Evolutionary conservation across 2,329 filamentous ascomycete genomes (phyloP).

Genomic region (Venturia pyrina): DNA sequence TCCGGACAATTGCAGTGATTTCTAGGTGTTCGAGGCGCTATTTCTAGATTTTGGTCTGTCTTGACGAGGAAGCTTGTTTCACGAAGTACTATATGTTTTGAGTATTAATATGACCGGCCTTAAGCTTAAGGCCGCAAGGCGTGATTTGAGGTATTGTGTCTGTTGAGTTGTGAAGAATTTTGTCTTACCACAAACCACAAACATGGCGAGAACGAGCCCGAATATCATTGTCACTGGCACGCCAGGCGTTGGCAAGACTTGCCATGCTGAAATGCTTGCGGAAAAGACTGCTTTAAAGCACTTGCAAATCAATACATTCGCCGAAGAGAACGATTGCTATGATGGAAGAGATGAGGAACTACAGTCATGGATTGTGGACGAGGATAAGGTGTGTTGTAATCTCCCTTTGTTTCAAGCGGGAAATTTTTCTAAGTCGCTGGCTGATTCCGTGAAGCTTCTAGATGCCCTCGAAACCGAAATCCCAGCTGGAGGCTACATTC

Average conservation of each 20-base stretch:
- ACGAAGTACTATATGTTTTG: too few species aligned
- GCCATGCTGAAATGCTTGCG: constrained; percentile 74
- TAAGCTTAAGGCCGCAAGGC: background rate
- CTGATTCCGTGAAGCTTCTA: constrained; percentile 48
- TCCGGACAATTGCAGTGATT: too few species aligned
- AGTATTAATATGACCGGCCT: too few species aligned
- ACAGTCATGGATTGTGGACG: constrained; percentile 86
- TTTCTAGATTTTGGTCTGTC: too few species aligned
- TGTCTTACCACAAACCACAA: background rate
- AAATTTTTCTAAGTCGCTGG: too few species aligned
- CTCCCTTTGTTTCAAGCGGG: background rate
- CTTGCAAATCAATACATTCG: constrained; percentile 79
- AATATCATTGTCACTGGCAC: constrained; percentile 96
- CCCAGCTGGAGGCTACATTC: constrained; percentile 65
- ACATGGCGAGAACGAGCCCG: constrained; percentile 3
- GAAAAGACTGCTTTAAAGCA: constrained; percentile 69
- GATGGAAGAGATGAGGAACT: constrained; percentile 81
- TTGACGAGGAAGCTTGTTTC: background rate
- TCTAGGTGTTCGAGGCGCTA: too few species aligned
- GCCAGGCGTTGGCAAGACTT: constrained; percentile 91
- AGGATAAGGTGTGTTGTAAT: constrained; percentile 62
- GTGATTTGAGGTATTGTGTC: background rate
- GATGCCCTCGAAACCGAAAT: constrained; percentile 78
- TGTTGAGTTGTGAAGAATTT: background rate
- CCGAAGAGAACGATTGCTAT: constrained; percentile 79